Evolutionary conservation across 805 yeast species (phyloP).

Genomic region (Saccharomycopsis microspora): DNA sequence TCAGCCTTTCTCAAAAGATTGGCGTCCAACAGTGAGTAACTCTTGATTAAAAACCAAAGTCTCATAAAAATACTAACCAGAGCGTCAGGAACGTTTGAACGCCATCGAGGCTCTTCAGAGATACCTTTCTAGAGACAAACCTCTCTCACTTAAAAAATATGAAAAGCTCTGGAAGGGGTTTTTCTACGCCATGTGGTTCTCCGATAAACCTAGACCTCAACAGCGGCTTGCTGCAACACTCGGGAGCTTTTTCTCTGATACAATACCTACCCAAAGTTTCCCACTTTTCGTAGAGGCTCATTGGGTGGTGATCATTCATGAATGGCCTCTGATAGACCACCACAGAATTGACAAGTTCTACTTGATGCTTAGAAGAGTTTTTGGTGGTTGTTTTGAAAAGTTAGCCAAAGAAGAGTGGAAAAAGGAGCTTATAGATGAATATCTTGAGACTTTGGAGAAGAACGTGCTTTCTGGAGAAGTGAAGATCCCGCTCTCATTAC

Average conservation of each 20-base stretch:
- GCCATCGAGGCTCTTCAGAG: slow-evolving; percentile 57
- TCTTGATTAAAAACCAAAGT: background rate
- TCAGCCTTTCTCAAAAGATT: slow-evolving; percentile 61
- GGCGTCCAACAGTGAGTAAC: slow-evolving; percentile 56
- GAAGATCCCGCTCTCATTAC: slow-evolving; percentile 60
- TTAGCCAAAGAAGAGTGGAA: slow-evolving; percentile 47
- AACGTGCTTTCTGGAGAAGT: slow-evolving; percentile 42
- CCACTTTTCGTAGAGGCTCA: slow-evolving; percentile 55
- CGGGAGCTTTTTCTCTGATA: slow-evolving; percentile 42
- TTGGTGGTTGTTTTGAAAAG: slow-evolving; percentile 52
- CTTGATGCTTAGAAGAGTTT: slow-evolving; percentile 65
- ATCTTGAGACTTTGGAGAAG: slow-evolving; percentile 30
- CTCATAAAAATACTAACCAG: slow-evolving; percentile 19
- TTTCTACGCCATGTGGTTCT: slow-evolving; percentile 91
- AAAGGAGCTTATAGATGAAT: slow-evolving; percentile 31
- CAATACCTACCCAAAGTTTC: slow-evolving; percentile 32
- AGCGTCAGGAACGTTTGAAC: slow-evolving; percentile 59
- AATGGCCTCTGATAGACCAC: slow-evolving; percentile 80
- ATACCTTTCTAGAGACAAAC: slow-evolving; percentile 35
- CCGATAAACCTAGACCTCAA: slow-evolving; percentile 89
- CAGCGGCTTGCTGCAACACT: slow-evolving; percentile 68
- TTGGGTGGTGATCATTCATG: slow-evolving; percentile 67
- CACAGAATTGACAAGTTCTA: slow-evolving; percentile 81
- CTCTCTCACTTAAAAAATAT: slow-evolving; percentile 37
- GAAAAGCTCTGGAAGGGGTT: slow-evolving; percentile 95